Percentiles rank a stretch among this genome's conserved stretches.
Conservation (phyloP, 805 yeast genomes). For the Pichia insulana region DNA sequence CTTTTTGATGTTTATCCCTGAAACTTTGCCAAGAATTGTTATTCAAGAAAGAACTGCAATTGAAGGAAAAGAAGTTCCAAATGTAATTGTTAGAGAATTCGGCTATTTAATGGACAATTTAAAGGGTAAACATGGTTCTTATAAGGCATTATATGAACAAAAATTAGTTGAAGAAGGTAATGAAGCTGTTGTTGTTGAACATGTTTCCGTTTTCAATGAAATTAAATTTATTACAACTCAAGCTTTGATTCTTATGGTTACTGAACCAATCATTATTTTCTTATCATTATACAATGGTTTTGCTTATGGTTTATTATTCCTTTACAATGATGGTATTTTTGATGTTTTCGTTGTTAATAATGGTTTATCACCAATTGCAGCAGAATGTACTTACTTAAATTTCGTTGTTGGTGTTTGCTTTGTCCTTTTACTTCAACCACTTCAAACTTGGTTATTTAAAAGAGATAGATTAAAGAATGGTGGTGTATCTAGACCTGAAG, state of each 20-base stretch:
- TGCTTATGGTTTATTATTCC: slow-evolving; percentile 28
- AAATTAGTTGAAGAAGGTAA: slow-evolving; percentile 12
- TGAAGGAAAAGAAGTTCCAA: slow-evolving; percentile 19
- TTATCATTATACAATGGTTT: slow-evolving; percentile 30
- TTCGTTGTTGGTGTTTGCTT: slow-evolving; percentile 28
- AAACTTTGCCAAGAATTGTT: slow-evolving; percentile 30
- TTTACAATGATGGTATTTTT: slow-evolving; percentile 30
- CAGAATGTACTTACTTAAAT: slow-evolving; percentile 28
- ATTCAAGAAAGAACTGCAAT: slow-evolving; percentile 25
- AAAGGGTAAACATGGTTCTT: slow-evolving; percentile 17
- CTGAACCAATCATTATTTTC: slow-evolving; percentile 29
- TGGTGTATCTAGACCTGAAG: slow-evolving; percentile 29
- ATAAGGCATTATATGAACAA: slow-evolving; percentile 9
- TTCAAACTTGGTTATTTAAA: slow-evolving; percentile 26
- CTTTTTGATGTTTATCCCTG: slow-evolving; percentile 23
- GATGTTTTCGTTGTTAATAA: slow-evolving; percentile 29
- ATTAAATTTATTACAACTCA: slow-evolving; percentile 23
- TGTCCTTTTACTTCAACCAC: slow-evolving; percentile 23
- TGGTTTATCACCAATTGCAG: slow-evolving; percentile 25
- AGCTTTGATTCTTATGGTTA: slow-evolving; percentile 28
- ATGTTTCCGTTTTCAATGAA: slow-evolving; percentile 21
- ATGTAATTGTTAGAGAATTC: slow-evolving; percentile 22
- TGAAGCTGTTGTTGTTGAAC: slow-evolving; percentile 20
- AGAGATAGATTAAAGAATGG: slow-evolving; percentile 25
- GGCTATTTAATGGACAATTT: slow-evolving; percentile 13